These are phyloP conservation scores for Cyclotella choctawhatcheeana DNA, from an alignment of 108 stramenopile genomes.

Conservation along the genomic window DNA sequence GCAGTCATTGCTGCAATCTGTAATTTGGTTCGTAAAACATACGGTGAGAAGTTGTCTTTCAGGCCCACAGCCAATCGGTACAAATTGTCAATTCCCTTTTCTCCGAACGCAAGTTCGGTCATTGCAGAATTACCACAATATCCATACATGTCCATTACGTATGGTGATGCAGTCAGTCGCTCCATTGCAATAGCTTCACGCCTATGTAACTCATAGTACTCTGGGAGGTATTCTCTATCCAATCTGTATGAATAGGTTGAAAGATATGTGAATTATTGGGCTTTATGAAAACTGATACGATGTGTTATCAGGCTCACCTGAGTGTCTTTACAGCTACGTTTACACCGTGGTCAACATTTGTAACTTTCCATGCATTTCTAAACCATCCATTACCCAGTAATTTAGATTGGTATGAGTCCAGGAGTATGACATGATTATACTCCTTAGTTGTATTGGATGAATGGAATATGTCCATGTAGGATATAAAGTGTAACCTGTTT, in stretches of 20 bases:
- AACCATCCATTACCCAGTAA: slow-evolving; percentile 58
- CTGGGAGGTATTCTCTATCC: slow-evolving; percentile 61
- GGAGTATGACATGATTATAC: neutral
- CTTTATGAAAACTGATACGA: slow-evolving; percentile 30
- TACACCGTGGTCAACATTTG: slow-evolving; percentile 17
- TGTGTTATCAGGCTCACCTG: neutral
- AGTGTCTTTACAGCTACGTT: neutral
- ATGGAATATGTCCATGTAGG: neutral
- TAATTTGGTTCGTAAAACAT: slow-evolving; percentile 37
- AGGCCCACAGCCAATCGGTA: slow-evolving; percentile 59
- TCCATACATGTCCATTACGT: slow-evolving; percentile 77
- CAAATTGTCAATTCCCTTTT: slow-evolving; percentile 12
- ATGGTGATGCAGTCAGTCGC: slow-evolving; percentile 71
- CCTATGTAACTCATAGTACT: slow-evolving; percentile 77
- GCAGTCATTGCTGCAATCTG: slow-evolving; percentile 3
- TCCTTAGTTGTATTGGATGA: neutral
- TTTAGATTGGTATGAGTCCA: neutral
- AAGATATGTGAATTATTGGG: slow-evolving; percentile 65
- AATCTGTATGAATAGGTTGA: slow-evolving; percentile 58
- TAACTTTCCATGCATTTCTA: slow-evolving; percentile 76
- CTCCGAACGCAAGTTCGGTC: slow-evolving; percentile 75
- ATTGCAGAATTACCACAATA: slow-evolving; percentile 79
- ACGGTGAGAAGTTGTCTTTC: slow-evolving; percentile 63
- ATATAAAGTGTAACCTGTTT: slow-evolving; percentile 11
- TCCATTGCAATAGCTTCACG: slow-evolving; percentile 84